phyloP scores from a whole-genome alignment of 2,329 filamentous ascomycete species.

The Coniochaeta sp. region DNA sequence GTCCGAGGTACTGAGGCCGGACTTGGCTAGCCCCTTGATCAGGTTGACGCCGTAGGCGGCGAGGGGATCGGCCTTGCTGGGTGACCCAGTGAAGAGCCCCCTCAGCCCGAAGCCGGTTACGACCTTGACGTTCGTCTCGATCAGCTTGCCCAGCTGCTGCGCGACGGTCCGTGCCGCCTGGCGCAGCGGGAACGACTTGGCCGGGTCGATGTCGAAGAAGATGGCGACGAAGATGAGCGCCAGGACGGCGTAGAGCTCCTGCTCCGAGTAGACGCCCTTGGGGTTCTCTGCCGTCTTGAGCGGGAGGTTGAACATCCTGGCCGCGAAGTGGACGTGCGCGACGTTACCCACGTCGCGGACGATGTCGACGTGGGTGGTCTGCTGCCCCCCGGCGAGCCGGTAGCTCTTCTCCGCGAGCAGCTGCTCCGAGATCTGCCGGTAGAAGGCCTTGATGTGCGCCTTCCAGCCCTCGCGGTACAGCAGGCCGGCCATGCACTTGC shows the following conservation, averaged over 20 bases:
- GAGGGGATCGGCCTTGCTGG: conserved; percentile 45
- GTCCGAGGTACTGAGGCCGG: conserved; percentile 54
- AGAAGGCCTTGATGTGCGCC: conserved; percentile 58
- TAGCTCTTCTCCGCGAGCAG: conserved; percentile 61
- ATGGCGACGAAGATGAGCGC: conserved; percentile 58
- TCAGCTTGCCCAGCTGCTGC: conserved; percentile 49
- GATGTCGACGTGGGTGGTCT: conserved; percentile 67
- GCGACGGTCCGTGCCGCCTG: conserved; percentile 50
- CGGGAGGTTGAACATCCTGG: conserved; percentile 57
- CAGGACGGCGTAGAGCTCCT: conserved; percentile 55
- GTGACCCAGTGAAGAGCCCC: conserved; percentile 45
- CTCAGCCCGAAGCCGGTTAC: conserved; percentile 36
- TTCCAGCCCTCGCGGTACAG: conserved; percentile 58
- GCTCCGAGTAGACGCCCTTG: conserved; percentile 47
- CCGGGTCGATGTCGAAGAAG: conserved; percentile 59
- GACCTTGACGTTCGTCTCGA: conserved; percentile 60
- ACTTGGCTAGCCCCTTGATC: conserved; percentile 57
- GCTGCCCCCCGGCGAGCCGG: conserved; percentile 47
- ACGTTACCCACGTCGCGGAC: conserved; percentile 64
- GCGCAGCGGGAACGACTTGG: conserved; percentile 57
- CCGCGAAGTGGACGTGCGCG: conserved; percentile 55
- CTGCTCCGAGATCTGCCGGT: conserved; percentile 51
- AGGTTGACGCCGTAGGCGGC: conserved; percentile 58
- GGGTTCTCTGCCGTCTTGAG: conserved; percentile 56
- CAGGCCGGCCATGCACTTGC: conserved; percentile 45